Conservation (phyloP, 148 eudicot species). For the Silene conica region DNA sequence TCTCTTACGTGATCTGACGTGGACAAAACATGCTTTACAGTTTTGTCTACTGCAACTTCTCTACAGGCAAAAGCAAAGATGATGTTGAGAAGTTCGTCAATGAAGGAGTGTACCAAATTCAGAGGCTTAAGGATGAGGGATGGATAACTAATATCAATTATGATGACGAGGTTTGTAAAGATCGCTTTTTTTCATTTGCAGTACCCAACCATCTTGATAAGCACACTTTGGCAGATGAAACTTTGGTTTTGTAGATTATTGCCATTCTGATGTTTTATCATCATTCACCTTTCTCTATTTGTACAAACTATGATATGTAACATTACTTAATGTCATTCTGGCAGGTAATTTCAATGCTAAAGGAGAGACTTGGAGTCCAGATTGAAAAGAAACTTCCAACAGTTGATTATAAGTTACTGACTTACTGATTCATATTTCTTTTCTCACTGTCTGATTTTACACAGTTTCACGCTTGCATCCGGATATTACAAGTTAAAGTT, state of each 20-base stretch:
- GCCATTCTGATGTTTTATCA: neutral
- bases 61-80: slow-evolving; percentile 69
- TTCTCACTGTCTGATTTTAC: neutral
- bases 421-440: slow-evolving; percentile 17
- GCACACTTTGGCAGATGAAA: neutral
- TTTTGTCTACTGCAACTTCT: slow-evolving; percentile 27
- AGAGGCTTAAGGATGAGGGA: slow-evolving; percentile 80
- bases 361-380: slow-evolving; percentile 49
- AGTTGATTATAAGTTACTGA: slow-evolving; percentile 64
- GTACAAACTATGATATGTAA: neutral
- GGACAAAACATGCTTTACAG: slow-evolving; percentile 25
- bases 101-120: slow-evolving; percentile 80
- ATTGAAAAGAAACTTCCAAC: slow-evolving; percentile 59
- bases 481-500: neutral
- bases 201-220: neutral
- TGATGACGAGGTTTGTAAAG: slow-evolving; percentile 73
- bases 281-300: neutral
- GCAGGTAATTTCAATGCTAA: slow-evolving; percentile 65
- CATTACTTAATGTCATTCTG: slow-evolving; percentile 12
- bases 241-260: neutral
- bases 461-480: neutral
- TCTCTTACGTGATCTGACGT: slow-evolving; percentile 14
- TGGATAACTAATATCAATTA: slow-evolving; percentile 89
- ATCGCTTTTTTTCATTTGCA: slow-evolving; percentile 1
- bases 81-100: slow-evolving; percentile 72